phyloP scores from a whole-genome alignment of 169 alveolate species.

The Haemoproteus tartakovskyi region DNA sequence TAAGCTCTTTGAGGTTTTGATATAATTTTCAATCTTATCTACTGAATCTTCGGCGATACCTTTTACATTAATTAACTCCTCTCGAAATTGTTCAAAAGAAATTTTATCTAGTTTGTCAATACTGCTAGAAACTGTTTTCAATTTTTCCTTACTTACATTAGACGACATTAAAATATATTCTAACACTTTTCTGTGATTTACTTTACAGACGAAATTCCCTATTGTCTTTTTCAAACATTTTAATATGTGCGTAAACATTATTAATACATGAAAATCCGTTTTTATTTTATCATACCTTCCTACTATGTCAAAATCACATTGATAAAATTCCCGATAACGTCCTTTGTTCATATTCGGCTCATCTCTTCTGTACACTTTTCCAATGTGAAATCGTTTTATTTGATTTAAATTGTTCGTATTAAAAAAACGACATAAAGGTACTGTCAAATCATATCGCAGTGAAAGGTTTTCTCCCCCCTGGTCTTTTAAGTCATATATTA shows the following conservation, averaged over 20 bases:
- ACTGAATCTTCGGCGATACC: conserved; percentile 84
- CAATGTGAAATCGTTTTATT: conserved; percentile 93
- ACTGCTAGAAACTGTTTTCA: conserved; percentile 90
- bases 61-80: conserved; percentile 88
- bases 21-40: conserved; percentile 82
- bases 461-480: conserved; percentile 97
- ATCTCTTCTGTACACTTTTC: conserved; percentile 97
- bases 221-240: conserved; percentile 72
- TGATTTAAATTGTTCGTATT: conserved; percentile 85
- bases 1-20: conserved; percentile 83
- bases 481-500: conserved; percentile 94
- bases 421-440: conserved; percentile 95
- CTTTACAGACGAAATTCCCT: conserved; percentile 86
- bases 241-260: conserved; percentile 86
- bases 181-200: conserved; percentile 89
- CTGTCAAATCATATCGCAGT: conserved; percentile 96
- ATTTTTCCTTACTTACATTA: conserved; percentile 86
- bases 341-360: conserved; percentile 96
- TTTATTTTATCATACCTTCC: conserved; percentile 89
- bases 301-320: conserved; percentile 96
- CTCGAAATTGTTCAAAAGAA: conserved; percentile 89
- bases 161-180: conserved; percentile 88
- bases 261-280: conserved; percentile 94
- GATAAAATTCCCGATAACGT: conserved; percentile 94
- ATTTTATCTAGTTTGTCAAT: conserved; percentile 96